Percentiles rank a stretch among this genome's conserved stretches.
Conservation (phyloP, 495 filamentous ascomycete species). For the Penicillium nucicola region DNA sequence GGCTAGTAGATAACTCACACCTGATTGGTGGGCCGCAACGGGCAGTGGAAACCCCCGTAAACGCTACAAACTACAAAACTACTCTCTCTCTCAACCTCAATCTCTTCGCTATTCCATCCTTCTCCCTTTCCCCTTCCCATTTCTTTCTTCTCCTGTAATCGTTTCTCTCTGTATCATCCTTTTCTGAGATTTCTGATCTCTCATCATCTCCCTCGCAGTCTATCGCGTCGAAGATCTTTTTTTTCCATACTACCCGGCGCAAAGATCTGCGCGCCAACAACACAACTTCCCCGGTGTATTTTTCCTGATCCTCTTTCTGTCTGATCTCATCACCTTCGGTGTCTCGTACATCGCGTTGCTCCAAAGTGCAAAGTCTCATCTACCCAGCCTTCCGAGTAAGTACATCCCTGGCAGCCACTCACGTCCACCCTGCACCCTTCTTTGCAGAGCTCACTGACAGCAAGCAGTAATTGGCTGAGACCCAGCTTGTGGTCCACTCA, state of each 20-base stretch:
- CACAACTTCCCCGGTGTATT: conserved; percentile 2
- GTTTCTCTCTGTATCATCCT: conserved; percentile 1
- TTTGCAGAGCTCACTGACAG: conserved; percentile 9
- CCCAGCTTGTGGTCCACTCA: neutral
- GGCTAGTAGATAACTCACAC: conserved; percentile 13
- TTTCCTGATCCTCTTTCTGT: neutral
- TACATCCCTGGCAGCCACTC: conserved; percentile 41
- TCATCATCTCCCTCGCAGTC: conserved; percentile 1
- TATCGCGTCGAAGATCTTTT: conserved; percentile 10
- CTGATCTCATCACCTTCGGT: neutral
- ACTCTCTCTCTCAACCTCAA: conserved; percentile 16
- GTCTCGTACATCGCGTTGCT: conserved; percentile 4
- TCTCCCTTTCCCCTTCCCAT: conserved; percentile 2
- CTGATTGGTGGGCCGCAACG: conserved; percentile 23
- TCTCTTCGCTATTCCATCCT: conserved; percentile 15
- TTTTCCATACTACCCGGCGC: conserved; percentile 9
- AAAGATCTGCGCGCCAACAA: conserved; percentile 11
- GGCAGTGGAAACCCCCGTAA: conserved; percentile 11
- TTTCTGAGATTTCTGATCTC: neutral
- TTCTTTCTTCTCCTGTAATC: conserved; percentile 23
- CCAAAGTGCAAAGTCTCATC: conserved; percentile 5
- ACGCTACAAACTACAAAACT: conserved; percentile 29
- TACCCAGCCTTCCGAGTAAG: conserved; percentile 20
- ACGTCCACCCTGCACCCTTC: conserved; percentile 15
- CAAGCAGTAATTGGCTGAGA: conserved; percentile 1